These are phyloP conservation scores for Monosporascus cannonballus DNA, from an alignment of 2,329 filamentous ascomycete genomes.

Conservation along the genomic window DNA sequence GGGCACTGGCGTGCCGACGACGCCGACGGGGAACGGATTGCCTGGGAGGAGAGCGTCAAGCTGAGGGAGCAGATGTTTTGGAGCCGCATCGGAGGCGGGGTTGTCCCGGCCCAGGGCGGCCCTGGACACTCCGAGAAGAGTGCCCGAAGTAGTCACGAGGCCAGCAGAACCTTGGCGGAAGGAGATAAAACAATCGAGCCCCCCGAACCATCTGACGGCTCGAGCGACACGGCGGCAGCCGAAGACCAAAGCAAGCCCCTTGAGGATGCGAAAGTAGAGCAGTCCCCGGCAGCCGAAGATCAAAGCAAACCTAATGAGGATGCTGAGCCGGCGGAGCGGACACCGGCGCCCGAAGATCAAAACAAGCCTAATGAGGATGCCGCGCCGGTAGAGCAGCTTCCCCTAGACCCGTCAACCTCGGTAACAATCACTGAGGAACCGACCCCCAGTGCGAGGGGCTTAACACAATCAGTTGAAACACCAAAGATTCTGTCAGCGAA, in stretches of 20 bases:
- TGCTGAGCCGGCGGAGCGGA: not conserved
- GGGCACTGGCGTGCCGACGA: slow-evolving; percentile 84
- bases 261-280: slow-evolving; percentile 1
- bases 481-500: slow-evolving; percentile 16
- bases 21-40: slow-evolving; percentile 75
- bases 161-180: slow-evolving; percentile 5
- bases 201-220: slow-evolving; percentile 4
- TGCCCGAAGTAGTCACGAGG: slow-evolving; percentile 29
- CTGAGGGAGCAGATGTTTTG: slow-evolving; percentile 96
- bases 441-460: slow-evolving; percentile 9
- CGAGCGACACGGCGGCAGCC: slow-evolving; percentile 7
- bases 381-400: not conserved
- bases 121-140: slow-evolving; percentile 25
- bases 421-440: not conserved
- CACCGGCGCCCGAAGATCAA: not conserved
- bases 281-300: not conserved
- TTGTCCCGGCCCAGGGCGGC: slow-evolving; percentile 57
- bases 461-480: slow-evolving; percentile 15
- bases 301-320: not conserved
- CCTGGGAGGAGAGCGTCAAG: slow-evolving; percentile 91
- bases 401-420: not conserved
- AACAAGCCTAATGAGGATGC: not conserved
- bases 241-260: slow-evolving; percentile 2
- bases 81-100: slow-evolving; percentile 85
- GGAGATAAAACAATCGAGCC: slow-evolving; percentile 4